Base-by-base conservation (phyloP, 495 filamentous ascomycete genomes). In the Penicillium simplicissimum region DNA sequence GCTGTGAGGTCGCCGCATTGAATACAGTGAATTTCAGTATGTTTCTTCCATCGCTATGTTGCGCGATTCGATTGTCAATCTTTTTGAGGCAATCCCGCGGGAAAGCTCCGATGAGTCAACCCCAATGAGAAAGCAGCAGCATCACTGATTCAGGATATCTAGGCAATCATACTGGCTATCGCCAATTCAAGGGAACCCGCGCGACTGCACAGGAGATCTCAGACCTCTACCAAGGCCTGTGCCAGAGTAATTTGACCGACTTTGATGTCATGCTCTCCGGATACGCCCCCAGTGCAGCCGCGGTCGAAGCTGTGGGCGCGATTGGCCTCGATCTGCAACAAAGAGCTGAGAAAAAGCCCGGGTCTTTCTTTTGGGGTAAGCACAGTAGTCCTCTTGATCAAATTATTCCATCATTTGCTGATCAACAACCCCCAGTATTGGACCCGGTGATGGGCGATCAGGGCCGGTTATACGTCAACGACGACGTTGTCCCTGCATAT, bases 371-470 rank as follows among this genome's bases (percentile, higher is more conserved):
- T 76, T 97, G 93, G 93, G 88, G 85, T 88, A 47, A 62, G 82
- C 37, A 25, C 35, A n/a, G 11, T 28, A 61, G 13, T 17, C 38
- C 14, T 23, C 33, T 17, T 36, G 35, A 6, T 35, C 15, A 34
- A n/a, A 10, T 17, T 10, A 55, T 19, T 49, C n/a, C 19, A 45
- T 25, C 45, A 25, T 3, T 36, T 28, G 34, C 58, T 58, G 43
- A 65, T 47, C 13, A 31, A 43, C 17, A 33, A 15, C 14, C 48
- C 48, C 64, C 53, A 88, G 88, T 96, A n/a, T 80, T 98, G 47
- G 95, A 98, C 72, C 95, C 95, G 1, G 96, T 98, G 14, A 98
- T 98, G 95, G 95, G 95, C 47, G 95, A 98, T 69, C 90, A 96
- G 67, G 96, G 91, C 36, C 85, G 84, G 38, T 79, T 98, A 21